Evolutionary conservation across 176 grass and related monocot genomes (phyloP).

Genomic region (Lolium rigidum): DNA sequence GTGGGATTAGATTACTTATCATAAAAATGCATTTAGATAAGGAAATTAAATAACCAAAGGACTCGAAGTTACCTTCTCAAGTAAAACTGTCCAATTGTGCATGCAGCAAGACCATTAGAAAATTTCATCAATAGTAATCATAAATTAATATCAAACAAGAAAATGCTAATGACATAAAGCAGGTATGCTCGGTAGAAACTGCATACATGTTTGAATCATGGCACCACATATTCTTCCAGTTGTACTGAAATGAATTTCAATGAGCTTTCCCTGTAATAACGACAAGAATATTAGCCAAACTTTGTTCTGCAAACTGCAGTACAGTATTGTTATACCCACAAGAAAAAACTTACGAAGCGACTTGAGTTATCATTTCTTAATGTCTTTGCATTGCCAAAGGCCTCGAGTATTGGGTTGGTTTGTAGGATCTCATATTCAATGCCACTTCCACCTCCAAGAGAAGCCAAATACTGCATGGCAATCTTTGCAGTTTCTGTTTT

Average conservation of each 20-base stretch:
- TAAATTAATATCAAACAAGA: slow-evolving; percentile 33
- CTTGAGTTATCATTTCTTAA: slow-evolving; percentile 97
- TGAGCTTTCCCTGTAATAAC: slow-evolving; percentile 84
- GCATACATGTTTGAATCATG: slow-evolving; percentile 96
- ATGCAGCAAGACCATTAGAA: slow-evolving; percentile 39
- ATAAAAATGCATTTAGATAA: neutral
- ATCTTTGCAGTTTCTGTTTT: slow-evolving; percentile 99
- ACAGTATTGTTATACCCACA: slow-evolving; percentile 33
- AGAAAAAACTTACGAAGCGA: slow-evolving; percentile 85
- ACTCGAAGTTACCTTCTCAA: slow-evolving; percentile 86
- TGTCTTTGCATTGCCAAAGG: slow-evolving; percentile 99
- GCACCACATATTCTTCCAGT: slow-evolving; percentile 96
- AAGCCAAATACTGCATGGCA: slow-evolving; percentile 98
- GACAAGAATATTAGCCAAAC: slow-evolving; percentile 30
- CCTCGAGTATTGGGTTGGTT: slow-evolving; percentile 97
- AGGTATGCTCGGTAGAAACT: slow-evolving; percentile 11
- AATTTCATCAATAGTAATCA: slow-evolving; percentile 46
- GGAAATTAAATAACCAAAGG: slow-evolving; percentile 24
- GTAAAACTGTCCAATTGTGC: slow-evolving; percentile 91
- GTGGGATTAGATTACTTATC: slow-evolving; percentile 29
- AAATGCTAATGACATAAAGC: slow-evolving; percentile 39
- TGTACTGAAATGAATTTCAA: slow-evolving; percentile 96
- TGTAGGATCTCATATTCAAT: slow-evolving; percentile 99
- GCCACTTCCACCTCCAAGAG: slow-evolving; percentile 90
- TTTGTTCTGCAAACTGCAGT: neutral